Evolutionary conservation across 1,284 basidiomycete species (phyloP), one percentile per base, ranked within the genome.

Genomic region (Ganoderma multipileum): DNA sequence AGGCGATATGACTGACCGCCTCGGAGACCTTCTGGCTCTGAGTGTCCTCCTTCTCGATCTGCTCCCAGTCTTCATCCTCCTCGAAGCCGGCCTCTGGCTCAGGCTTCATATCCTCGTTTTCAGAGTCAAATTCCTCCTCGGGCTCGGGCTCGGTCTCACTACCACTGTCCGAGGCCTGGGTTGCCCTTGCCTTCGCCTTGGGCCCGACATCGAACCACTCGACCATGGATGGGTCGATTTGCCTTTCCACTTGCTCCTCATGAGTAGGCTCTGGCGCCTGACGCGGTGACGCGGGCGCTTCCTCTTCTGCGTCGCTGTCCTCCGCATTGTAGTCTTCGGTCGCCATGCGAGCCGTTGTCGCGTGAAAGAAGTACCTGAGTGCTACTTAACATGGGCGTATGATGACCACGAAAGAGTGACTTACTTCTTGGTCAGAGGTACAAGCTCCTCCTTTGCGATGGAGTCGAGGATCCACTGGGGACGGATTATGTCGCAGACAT

Each of bases 391-490:
- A 26, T 50, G 6, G 1, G 18, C 3, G 63, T 60, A 26, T 63
- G 11, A 16, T 8, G 38, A 47, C 41, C 50, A 38, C 66, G 26
- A 54, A 52, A 44, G 28, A 61, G 61, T 38, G 9, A 70, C 79
- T 58, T 76, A 96, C 94, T 88, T 92, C 78, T 91, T 89, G 42
- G 81, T 83, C 59, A 95, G 78, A 0, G 94, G 90, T 16, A 90
- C 77, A 18, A 84, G 80, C 65, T 85, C 80, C 18, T 84, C 85
- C 38, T 83, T 81, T 3, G 85, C 82, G 55, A 96, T 85, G n/a
- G 91, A 95, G 75, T 95, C 93, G 57, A 85, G 78, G 61, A 98
- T 83, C 95, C 95, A 98, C 39, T 86, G 81, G 0, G 96, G 94
- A 65, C 86, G 89, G 66, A 97, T 82, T 61, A 97, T 86, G 75